Evolutionary conservation across 2,329 filamentous ascomycete genomes (phyloP), one percentile per base, ranked within the genome.

Genomic region (Fusarium sambucinum): DNA sequence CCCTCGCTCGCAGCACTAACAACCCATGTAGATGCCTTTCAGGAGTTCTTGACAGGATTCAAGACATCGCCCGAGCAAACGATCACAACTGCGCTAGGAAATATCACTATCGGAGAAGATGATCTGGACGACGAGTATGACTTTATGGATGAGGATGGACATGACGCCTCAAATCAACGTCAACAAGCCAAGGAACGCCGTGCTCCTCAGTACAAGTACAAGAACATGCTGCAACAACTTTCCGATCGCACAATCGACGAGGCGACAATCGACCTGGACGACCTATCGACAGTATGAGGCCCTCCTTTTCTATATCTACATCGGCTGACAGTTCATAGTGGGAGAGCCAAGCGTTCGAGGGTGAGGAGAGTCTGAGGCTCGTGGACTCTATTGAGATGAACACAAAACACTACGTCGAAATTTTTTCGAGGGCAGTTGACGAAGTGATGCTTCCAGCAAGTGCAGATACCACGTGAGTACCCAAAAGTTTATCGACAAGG

Each of bases 391-490:
- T 99, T 73, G 92, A 96, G 81, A 87, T 86, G 71, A 99, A 99
- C 80, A 93, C 96, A 17, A 92, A 96, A 76, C 96, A 97, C 79
- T 99, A 99, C 77, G 90, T 98, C 70, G 96, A 99, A 75, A 87
- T 98, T 61, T 81, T 98, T 61, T 95, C 95, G 4, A 87, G 91
- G 70, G 96, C 96, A 10, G 90, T 97, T 44, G 96, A 99, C 81
- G 91, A 89, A 61, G 86, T 92, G 55, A 89, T 99, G 86, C 96
- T 96, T 1, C 84, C 87, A 66, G 91, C 94, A 40, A 91, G 88
- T 16, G 85, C 85, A 54, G 93, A 97, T 69, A 86, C 95, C 70
- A 94, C 87, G 87, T 93, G 85, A 72, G 88, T 76, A 16, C 29
- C 23, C 9, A 9, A 14, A 23, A 17, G 25, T 23, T 13, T 23